These are phyloP conservation scores for Clarireedia monteithiana DNA, from an alignment of 2,329 filamentous ascomycete species.

Conservation along the genomic window DNA sequence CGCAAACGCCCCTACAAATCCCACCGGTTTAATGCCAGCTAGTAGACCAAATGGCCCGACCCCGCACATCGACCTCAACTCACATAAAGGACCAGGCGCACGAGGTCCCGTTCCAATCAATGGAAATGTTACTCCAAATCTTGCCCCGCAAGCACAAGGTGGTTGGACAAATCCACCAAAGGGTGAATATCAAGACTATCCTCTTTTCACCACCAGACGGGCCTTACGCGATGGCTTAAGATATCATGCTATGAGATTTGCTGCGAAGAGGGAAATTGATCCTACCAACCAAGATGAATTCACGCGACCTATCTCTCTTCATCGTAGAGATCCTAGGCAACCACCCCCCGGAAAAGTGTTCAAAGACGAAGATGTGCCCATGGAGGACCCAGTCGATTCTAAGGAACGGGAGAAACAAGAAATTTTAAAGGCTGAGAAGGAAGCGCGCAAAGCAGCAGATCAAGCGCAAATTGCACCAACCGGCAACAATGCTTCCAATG, in stretches of 20 bases:
- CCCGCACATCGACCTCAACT: constrained; percentile 9
- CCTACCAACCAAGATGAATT: constrained; percentile 68
- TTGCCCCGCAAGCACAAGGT: constrained; percentile 40
- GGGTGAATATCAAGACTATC: constrained; percentile 44
- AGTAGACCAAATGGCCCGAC: background rate
- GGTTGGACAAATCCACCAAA: constrained; percentile 51
- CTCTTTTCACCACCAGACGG: constrained; percentile 77
- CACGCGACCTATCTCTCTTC: constrained; percentile 77
- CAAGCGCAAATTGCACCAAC: constrained; percentile 89
- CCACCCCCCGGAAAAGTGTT: constrained; percentile 55
- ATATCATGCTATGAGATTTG: constrained; percentile 79
- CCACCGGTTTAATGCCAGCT: constrained; percentile 14
- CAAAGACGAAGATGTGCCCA: constrained; percentile 46
- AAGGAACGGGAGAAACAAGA: constrained; percentile 58
- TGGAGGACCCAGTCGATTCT: constrained; percentile 39
- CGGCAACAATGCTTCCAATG: constrained; percentile 42
- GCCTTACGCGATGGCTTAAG: constrained; percentile 71
- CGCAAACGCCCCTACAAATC: constrained; percentile 5
- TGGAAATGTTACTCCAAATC: constrained; percentile 14
- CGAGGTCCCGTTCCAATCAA: constrained; percentile 22
- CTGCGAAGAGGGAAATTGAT: constrained; percentile 55
- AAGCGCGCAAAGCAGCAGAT: constrained; percentile 79
- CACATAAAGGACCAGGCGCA: constrained; percentile 3
- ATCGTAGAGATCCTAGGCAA: constrained; percentile 77
- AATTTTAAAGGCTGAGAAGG: constrained; percentile 67